Base-by-base conservation (phyloP, 2,329 filamentous ascomycete species). In the Xylaria sp. region DNA sequence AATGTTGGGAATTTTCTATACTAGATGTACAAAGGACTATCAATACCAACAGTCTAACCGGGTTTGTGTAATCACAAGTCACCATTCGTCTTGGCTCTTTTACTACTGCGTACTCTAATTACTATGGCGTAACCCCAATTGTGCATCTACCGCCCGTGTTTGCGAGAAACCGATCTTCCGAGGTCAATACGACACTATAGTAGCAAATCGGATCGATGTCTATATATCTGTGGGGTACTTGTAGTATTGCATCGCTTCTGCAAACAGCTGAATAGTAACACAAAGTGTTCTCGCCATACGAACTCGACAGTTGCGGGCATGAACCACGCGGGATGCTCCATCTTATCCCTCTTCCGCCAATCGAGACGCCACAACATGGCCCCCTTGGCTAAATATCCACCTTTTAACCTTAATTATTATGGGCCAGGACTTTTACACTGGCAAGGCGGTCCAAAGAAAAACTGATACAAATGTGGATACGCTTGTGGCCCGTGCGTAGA, bases 371-470 rank as follows among this genome's bases (percentile, higher is more conserved):
- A 28, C 46, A 11, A 49, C 48, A 51, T 7, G 23, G 4, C 48
- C 48, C 23, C 31, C 26, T 11, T 54, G 28, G 15, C 38, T 4
- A 7, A 10, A 28, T 60, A 40, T n/a, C 63, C 63, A 57, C 63
- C 57, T 60, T 66, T 60, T 66, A 66, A 66, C 63, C 63, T 66
- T 66, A 66, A 66, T 62, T 56, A 40, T 62, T 61, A 62, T 54
- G 58, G 59, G 13, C 33, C 46, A 26, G 20, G 42, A 26, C 44
- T 38, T 23, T 49, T 15, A 11, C 36, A 38, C 36, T 38, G n/a
- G n/a, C n/a, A n/a, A n/a, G n/a, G n/a, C n/a, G n/a, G n/a, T n/a
- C n/a, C n/a, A n/a, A n/a, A n/a, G n/a, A n/a, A n/a, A n/a, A n/a
- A n/a, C n/a, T n/a, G n/a, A n/a, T n/a, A n/a, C n/a, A n/a, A n/a